phyloP scores from a whole-genome alignment of 495 filamentous ascomycete genomes.

The Aspergillus hancockii region DNA sequence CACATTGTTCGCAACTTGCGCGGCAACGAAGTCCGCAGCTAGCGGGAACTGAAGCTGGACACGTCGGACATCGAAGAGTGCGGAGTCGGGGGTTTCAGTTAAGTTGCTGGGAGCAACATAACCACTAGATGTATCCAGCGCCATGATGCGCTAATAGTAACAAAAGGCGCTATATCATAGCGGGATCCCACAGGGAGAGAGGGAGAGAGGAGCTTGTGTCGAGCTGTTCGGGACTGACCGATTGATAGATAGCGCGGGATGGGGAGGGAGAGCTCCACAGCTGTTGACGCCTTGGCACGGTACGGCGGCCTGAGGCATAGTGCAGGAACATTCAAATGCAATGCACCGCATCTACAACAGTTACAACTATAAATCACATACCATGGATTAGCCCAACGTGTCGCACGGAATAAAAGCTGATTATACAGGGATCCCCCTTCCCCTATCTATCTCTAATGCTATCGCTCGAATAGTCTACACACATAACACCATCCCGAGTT shows the following conservation, averaged over 20 bases:
- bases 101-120: slow-evolving; percentile 56
- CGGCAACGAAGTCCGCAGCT: slow-evolving; percentile 90
- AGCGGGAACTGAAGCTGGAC: slow-evolving; percentile 91
- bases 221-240: slow-evolving; percentile 10
- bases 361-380: not conserved
- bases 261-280: slow-evolving; percentile 16
- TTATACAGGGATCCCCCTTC: not conserved
- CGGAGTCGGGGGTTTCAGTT: slow-evolving; percentile 60
- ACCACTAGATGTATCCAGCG: slow-evolving; percentile 52
- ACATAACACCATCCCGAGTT: not conserved
- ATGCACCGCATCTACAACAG: too few species aligned
- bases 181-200: slow-evolving; percentile 12
- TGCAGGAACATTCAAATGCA: too few species aligned
- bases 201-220: slow-evolving; percentile 13
- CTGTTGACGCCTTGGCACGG: slow-evolving; percentile 18
- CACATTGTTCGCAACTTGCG: slow-evolving; percentile 96
- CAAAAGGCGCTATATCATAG: slow-evolving; percentile 36
- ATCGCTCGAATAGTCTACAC: not conserved
- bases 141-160: slow-evolving; percentile 48
- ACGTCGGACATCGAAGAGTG: slow-evolving; percentile 81
- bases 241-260: slow-evolving; percentile 7
- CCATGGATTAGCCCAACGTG: not conserved
- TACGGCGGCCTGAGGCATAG: slow-evolving; percentile 8
- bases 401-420: not conserved
- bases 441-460: not conserved